Evolutionary conservation across 2,329 filamentous ascomycete species (phyloP).

Genomic region (Phialemonium atrogriseum): DNA sequence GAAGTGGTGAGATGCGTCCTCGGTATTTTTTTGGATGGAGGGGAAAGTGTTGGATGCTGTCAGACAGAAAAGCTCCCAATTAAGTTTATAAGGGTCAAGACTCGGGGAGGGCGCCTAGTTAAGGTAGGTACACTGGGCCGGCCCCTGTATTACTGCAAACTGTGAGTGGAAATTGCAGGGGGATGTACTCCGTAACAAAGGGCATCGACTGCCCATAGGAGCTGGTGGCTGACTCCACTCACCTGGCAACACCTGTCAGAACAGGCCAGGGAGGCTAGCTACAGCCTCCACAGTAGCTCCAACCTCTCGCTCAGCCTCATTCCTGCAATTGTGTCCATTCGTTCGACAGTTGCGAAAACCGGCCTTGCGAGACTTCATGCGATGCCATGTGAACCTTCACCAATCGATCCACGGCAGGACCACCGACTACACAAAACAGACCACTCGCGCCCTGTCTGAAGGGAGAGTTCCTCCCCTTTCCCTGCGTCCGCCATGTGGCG

Average conservation of each 20-base stretch:
- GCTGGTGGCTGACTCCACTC: neutral
- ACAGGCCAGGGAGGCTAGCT: slow-evolving; percentile 10
- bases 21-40: too few relatives aligned
- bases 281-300: too few relatives aligned
- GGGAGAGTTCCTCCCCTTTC: slow-evolving; percentile 13
- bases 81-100: too few relatives aligned
- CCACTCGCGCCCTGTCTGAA: too few relatives aligned
- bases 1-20: neutral
- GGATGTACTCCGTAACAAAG: too few relatives aligned
- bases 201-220: too few relatives aligned
- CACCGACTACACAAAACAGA: too few relatives aligned
- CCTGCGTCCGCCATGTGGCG: slow-evolving; percentile 80
- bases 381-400: slow-evolving; percentile 2
- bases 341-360: neutral
- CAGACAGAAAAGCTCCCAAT: neutral
- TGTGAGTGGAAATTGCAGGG: too few relatives aligned
- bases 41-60: slow-evolving; percentile 1
- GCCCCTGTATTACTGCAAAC: too few relatives aligned
- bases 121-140: neutral
- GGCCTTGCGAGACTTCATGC: neutral
- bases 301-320: slow-evolving; percentile 1
- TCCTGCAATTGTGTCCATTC: slow-evolving; percentile 1
- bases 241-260: neutral
- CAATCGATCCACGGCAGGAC: slow-evolving; percentile 1
- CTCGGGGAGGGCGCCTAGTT: slow-evolving; percentile 1